phyloP scores from a whole-genome alignment of 2,329 filamentous ascomycete genomes.

The Venturia oleaginea region DNA sequence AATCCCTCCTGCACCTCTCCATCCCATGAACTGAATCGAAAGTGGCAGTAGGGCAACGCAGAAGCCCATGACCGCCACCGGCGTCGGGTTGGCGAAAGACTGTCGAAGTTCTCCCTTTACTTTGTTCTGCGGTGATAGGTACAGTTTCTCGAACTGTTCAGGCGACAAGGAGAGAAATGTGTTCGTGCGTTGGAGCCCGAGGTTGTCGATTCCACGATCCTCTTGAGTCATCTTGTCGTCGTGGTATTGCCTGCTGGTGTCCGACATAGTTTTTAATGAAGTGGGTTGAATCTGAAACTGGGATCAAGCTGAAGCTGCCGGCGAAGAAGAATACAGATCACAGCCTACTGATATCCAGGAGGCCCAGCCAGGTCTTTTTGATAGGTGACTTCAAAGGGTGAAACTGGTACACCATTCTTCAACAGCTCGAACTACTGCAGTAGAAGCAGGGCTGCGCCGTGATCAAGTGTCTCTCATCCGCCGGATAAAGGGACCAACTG shows the following conservation, averaged over 20 bases:
- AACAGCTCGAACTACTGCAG: background rate
- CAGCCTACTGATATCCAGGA: background rate
- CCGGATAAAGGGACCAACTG: background rate
- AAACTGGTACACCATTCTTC: background rate
- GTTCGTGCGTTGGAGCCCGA: background rate
- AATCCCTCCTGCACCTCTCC: slow-evolving; percentile 46
- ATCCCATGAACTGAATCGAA: slow-evolving; percentile 49
- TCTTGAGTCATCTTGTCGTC: background rate
- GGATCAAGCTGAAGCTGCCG: background rate
- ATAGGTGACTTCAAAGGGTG: background rate
- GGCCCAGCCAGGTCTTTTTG: background rate
- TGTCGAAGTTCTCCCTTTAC: slow-evolving; percentile 42
- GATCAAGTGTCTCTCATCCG: too few relatives aligned
- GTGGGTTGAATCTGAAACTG: background rate
- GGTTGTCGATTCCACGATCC: background rate
- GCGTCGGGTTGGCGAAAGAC: slow-evolving; percentile 43
- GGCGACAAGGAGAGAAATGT: slow-evolving; percentile 33
- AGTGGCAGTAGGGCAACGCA: slow-evolving; percentile 45
- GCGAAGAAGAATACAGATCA: background rate
- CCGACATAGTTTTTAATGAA: background rate
- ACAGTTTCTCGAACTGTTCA: slow-evolving; percentile 46
- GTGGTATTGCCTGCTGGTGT: background rate
- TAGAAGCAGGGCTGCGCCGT: background rate
- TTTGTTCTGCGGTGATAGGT: slow-evolving; percentile 40
- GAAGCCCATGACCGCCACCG: slow-evolving; percentile 46